Evolutionary conservation across 2,329 filamentous ascomycete species (phyloP).

Genomic region (Cytospora schulzeri): DNA sequence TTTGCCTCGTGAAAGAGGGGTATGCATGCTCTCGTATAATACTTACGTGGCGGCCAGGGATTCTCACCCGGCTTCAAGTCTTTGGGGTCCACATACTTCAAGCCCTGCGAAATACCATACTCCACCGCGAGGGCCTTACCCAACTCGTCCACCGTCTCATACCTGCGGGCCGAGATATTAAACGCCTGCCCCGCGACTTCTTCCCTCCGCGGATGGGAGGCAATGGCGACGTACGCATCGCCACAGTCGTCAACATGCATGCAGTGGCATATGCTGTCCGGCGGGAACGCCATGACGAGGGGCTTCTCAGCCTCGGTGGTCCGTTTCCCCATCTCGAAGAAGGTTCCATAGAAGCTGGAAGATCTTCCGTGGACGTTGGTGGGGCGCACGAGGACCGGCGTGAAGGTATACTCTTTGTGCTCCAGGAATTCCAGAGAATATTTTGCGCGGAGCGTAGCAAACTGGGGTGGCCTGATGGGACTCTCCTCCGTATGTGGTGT

Average conservation of each 20-base stretch:
- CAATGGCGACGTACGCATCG: constrained; percentile 50
- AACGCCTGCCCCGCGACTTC: constrained; percentile 44
- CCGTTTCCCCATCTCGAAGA: constrained; percentile 39
- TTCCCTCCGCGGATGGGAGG: constrained; percentile 37
- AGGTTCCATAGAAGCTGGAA: constrained; percentile 46
- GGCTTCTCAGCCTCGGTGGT: constrained; percentile 26
- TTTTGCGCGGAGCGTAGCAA: constrained; percentile 37
- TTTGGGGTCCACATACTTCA: constrained; percentile 32
- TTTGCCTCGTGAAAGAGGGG: too few species aligned
- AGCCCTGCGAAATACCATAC: constrained; percentile 41
- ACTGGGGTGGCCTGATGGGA: constrained; percentile 37
- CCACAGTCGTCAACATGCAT: constrained; percentile 54
- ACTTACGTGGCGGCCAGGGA: constrained; percentile 26
- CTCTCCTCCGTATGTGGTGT: constrained; percentile 47
- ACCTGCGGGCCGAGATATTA: constrained; percentile 48
- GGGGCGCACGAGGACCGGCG: constrained; percentile 47
- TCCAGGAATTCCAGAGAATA: constrained; percentile 42
- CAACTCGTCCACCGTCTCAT: constrained; percentile 48
- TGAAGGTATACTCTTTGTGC: constrained; percentile 40
- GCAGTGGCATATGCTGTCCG: constrained; percentile 46
- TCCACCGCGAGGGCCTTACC: constrained; percentile 41
- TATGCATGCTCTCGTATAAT: too few species aligned
- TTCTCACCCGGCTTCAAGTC: constrained; percentile 24
- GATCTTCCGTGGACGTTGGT: constrained; percentile 50
- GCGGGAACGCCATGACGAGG: constrained; percentile 39